Evolutionary conservation across 2,329 filamentous ascomycete genomes (phyloP).

Genomic region (Curvularia sp.): DNA sequence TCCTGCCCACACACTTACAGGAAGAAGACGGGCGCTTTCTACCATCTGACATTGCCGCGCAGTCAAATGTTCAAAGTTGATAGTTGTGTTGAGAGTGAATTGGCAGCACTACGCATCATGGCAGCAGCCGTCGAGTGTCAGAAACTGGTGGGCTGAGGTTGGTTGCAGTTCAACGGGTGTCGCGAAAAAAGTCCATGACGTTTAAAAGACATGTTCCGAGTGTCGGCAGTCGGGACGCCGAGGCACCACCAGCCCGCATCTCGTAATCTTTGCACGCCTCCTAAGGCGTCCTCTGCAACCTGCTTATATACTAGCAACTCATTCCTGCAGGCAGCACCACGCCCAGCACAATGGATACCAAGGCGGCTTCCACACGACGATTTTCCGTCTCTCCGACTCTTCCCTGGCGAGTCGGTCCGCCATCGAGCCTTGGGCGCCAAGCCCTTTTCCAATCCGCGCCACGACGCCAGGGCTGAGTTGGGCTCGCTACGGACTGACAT

Average conservation of each 20-base stretch:
- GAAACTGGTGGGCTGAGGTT: not conserved
- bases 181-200: constrained; percentile 27
- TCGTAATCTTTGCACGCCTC: not conserved
- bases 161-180: constrained; percentile 2
- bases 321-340: not conserved
- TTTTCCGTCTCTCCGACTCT: constrained; percentile 11
- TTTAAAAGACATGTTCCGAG: constrained; percentile 20
- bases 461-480: constrained; percentile 15
- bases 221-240: constrained; percentile 22
- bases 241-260: constrained; percentile 8
- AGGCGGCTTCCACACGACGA: not conserved
- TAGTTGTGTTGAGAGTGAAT: constrained; percentile 30
- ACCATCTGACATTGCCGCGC: constrained; percentile 61
- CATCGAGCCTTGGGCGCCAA: constrained; percentile 25
- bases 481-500: not conserved
- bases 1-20: constrained; percentile 46
- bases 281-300: not conserved
- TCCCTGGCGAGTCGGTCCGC: constrained; percentile 32
- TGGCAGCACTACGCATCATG: constrained; percentile 20
- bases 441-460: constrained; percentile 16
- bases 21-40: constrained; percentile 58
- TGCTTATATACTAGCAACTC: not conserved
- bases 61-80: constrained; percentile 33
- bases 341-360: constrained; percentile 1
- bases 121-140: constrained; percentile 9